phyloP scores from a whole-genome alignment of 192 early-diverging fungal species.

The Mortierella antarctica region DNA sequence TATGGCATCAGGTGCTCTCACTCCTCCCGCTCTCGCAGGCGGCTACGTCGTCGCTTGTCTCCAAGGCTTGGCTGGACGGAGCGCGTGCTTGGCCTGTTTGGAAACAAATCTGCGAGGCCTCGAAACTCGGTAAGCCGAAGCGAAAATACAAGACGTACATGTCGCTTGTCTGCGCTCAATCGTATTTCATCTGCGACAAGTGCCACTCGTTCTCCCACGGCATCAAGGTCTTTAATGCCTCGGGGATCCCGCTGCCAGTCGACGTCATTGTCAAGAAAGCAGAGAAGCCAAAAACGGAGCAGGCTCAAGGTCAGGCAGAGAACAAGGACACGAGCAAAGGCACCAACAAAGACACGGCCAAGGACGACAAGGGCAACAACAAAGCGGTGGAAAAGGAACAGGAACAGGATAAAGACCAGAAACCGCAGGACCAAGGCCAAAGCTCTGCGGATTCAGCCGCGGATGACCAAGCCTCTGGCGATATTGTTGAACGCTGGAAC shows the following conservation, averaged over 20 bases:
- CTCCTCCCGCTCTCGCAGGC: conserved; percentile 14
- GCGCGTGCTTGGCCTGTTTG: conserved; percentile 12
- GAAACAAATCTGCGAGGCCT: not conserved
- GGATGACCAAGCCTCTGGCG: too few species aligned
- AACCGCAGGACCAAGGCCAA: too few species aligned
- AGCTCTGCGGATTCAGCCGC: too few species aligned
- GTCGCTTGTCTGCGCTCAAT: conserved; percentile 22
- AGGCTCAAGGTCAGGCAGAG: too few species aligned
- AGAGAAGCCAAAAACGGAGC: too few species aligned
- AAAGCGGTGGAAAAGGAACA: too few species aligned
- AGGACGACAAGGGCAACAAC: not conserved
- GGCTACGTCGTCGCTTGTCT: conserved; percentile 3
- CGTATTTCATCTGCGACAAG: conserved; percentile 19
- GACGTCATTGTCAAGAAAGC: too few species aligned
- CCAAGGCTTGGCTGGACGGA: conserved; percentile 18
- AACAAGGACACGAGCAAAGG: too few species aligned
- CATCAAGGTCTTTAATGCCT: not conserved
- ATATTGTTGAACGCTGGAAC: conserved; percentile 1
- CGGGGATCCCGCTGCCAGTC: conserved; percentile 19
- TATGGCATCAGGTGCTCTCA: conserved; percentile 21
- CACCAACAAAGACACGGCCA: not conserved
- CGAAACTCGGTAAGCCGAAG: not conserved
- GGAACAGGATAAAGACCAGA: too few species aligned
- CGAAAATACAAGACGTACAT: conserved; percentile 13
- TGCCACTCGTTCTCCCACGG: conserved; percentile 6